phyloP scores from a whole-genome alignment of 805 yeast species.

The Candida tammaniensis region DNA sequence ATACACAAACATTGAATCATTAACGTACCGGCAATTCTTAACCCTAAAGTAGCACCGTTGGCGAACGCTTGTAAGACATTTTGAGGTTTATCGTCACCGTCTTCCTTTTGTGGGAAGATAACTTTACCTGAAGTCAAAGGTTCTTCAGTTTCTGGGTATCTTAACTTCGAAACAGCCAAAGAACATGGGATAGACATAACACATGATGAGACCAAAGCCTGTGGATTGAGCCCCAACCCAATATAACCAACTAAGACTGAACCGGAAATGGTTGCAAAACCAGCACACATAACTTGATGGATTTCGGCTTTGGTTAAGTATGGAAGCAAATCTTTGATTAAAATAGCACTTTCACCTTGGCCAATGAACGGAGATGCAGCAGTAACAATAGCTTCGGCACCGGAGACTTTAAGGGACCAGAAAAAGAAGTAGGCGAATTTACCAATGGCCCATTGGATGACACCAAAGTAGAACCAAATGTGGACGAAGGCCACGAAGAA shows the following conservation, averaged over 20 bases:
- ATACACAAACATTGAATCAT: conserved; percentile 59
- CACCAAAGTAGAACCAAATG: conserved; percentile 57
- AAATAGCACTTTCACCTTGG: conserved; percentile 62
- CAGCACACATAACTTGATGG: conserved; percentile 61
- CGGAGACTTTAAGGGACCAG: conserved; percentile 57
- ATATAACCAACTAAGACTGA: conserved; percentile 62
- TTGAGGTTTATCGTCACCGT: conserved; percentile 33
- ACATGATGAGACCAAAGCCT: conserved; percentile 63
- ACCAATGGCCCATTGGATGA: conserved; percentile 56
- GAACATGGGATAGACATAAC: conserved; percentile 70
- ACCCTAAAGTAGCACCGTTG: conserved; percentile 57
- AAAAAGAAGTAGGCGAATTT: conserved; percentile 58
- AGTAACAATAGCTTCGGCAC: conserved; percentile 65
- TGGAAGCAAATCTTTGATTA: conserved; percentile 58
- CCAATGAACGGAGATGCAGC: conserved; percentile 69
- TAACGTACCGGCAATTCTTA: conserved; percentile 55
- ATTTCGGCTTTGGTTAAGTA: conserved; percentile 59
- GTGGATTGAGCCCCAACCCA: conserved; percentile 60
- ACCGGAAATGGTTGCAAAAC: conserved; percentile 64
- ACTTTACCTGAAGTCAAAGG: conserved; percentile 49
- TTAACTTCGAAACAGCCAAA: conserved; percentile 55
- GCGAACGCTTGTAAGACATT: conserved; percentile 58
- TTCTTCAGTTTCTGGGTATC: conserved; percentile 58
- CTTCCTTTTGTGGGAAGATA: conserved; percentile 44
- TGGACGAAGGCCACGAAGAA: conserved; percentile 65